Evolutionary conservation across 1,284 basidiomycete species (phyloP).

Genomic region (Pisolithus thermaeus): DNA sequence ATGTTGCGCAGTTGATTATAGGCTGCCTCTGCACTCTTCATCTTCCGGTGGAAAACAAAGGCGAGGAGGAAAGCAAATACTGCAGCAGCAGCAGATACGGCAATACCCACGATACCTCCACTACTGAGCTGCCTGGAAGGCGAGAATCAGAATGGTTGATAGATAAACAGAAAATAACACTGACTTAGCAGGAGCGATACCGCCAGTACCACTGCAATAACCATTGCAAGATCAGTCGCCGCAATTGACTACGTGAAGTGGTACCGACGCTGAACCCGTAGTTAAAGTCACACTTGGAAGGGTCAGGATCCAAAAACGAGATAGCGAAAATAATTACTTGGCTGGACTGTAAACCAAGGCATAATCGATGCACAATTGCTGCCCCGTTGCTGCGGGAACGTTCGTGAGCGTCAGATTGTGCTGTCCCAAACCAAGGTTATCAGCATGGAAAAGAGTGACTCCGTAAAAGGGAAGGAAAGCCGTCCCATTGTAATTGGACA

Average conservation of each 20-base stretch:
- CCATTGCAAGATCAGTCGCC: no score
- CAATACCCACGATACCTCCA: background rate
- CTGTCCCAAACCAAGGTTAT: conserved; percentile 13
- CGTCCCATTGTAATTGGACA: background rate
- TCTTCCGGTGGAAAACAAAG: background rate
- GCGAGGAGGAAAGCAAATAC: background rate
- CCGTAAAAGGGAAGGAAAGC: conserved; percentile 1
- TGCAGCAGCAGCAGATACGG: background rate
- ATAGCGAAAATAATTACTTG: no score
- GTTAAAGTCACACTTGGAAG: no score
- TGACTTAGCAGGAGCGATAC: no score
- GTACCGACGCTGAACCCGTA: no score
- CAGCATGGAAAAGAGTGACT: conserved; percentile 8
- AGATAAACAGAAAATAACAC: no score
- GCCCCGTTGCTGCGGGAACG: conserved; percentile 14
- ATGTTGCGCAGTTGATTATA: background rate
- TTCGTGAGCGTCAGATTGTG: conserved; percentile 25
- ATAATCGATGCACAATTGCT: conserved; percentile 22
- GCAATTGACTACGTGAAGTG: no score
- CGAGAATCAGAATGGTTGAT: no score
- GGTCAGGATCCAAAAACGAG: no score
- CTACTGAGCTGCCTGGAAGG: no score
- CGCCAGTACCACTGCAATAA: no score
- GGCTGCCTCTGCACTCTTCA: background rate
- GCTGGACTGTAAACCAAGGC: conserved; percentile 6